A percentile compares a stretch with the other conserved stretches of the same genome.
phyloP scores from a whole-genome alignment of 306 rosid species.

The Acacia melanoxylon region DNA sequence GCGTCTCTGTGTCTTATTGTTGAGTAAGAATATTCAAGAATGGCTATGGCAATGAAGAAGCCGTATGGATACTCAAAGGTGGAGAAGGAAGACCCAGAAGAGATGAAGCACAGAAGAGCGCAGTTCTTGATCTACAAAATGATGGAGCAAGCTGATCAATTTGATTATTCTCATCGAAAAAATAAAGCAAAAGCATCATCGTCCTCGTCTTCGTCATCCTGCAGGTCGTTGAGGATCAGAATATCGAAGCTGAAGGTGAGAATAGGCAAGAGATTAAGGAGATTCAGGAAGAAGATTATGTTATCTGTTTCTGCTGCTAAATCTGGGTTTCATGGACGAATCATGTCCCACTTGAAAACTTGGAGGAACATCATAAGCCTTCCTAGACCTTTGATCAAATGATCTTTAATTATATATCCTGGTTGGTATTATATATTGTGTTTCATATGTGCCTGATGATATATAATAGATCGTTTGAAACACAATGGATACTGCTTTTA shows the following conservation, averaged over 20 bases:
- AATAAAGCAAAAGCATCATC: conserved; percentile 36
- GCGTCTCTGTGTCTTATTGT: not conserved
- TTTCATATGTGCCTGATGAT: too few species aligned
- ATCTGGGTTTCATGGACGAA: conserved; percentile 38
- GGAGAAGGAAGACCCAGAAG: conserved; percentile 83
- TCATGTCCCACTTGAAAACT: conserved; percentile 35
- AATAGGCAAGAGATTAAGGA: conserved; percentile 72
- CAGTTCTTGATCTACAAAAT: conserved; percentile 83
- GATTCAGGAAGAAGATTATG: conserved; percentile 57
- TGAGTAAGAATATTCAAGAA: not conserved
- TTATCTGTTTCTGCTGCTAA: conserved; percentile 44
- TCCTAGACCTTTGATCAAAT: not conserved
- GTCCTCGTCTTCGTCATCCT: conserved; percentile 38
- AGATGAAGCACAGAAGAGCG: conserved; percentile 56
- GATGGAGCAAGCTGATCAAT: conserved; percentile 52
- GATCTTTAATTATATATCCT: not conserved
- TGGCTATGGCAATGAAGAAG: conserved; percentile 40
- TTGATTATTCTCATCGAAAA: not conserved
- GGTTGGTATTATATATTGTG: too few species aligned
- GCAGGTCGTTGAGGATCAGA: conserved; percentile 48
- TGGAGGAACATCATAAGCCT: conserved; percentile 35
- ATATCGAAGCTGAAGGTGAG: conserved; percentile 67
- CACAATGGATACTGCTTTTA: not conserved
- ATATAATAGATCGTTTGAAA: not conserved
- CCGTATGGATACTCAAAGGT: conserved; percentile 52